Evolutionary conservation across 2,329 filamentous ascomycete species (phyloP).

Genomic region (Emericellopsis cladophorae): DNA sequence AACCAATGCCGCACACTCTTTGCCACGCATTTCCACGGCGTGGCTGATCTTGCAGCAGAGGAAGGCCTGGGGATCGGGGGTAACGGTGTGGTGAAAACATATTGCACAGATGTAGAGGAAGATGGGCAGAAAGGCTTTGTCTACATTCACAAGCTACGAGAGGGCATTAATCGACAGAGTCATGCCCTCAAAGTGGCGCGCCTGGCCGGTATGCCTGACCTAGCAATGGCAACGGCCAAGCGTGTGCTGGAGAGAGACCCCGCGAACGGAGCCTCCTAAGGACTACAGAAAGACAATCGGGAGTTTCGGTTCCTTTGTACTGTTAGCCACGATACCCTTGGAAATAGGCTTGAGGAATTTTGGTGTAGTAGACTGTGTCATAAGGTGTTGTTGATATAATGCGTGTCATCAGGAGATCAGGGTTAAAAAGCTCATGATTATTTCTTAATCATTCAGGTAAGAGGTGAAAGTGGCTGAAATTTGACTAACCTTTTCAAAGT

Average conservation of each 20-base stretch:
- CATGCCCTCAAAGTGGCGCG: conserved; percentile 93
- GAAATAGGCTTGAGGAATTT: conserved; percentile 7
- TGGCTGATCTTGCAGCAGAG: conserved; percentile 62
- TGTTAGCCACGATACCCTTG: conserved; percentile 26
- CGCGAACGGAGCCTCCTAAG: not conserved
- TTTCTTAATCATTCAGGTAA: conserved; percentile 42
- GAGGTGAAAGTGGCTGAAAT: conserved; percentile 5
- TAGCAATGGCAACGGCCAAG: conserved; percentile 56
- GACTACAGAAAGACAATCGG: not conserved
- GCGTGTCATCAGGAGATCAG: conserved; percentile 47
- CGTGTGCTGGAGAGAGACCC: conserved; percentile 30
- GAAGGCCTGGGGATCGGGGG: conserved; percentile 26
- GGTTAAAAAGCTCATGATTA: conserved; percentile 57
- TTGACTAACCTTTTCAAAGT: conserved; percentile 29
- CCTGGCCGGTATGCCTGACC: conserved; percentile 68
- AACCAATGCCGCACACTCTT: conserved; percentile 77
- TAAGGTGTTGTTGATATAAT: conserved; percentile 37
- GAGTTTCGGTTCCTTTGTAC: not conserved
- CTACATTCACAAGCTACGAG: conserved; percentile 72
- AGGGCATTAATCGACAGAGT: conserved; percentile 73
- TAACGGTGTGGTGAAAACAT: conserved; percentile 47
- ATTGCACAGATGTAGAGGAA: conserved; percentile 84
- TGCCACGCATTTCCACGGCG: conserved; percentile 83
- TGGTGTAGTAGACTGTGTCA: conserved; percentile 29
- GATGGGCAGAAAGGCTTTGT: conserved; percentile 59